Conservation (phyloP, 768 basidiomycete species). For the Termitomyces sp. region DNA sequence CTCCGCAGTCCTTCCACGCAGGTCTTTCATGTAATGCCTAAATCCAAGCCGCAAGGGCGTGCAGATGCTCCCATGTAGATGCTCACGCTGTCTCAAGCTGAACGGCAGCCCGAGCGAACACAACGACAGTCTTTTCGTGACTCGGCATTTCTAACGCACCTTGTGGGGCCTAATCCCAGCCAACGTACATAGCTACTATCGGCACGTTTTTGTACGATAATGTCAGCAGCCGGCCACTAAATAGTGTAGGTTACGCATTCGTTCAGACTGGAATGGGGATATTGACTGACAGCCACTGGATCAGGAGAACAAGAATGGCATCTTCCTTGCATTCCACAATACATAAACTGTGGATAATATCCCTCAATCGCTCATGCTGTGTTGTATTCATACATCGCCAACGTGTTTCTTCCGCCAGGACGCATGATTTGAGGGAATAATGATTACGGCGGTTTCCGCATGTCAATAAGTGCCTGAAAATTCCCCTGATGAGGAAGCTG, state of each 20-base stretch:
- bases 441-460: conserved; percentile 1
- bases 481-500: conserved; percentile 3
- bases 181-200: conserved; percentile 5
- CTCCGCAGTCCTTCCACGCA: background rate
- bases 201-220: conserved; percentile 3
- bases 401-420: conserved; percentile 1
- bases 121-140: background rate
- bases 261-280: background rate
- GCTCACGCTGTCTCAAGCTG: conserved; percentile 9
- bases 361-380: background rate
- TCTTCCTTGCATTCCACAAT: background rate
- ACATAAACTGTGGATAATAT: background rate
- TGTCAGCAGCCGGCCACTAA: background rate
- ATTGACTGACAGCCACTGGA: no score
- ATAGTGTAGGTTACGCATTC: background rate
- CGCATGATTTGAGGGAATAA: conserved; percentile 1
- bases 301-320: background rate
- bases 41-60: background rate
- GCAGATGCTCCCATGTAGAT: background rate
- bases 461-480: conserved; percentile 1
- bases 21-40: background rate
- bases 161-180: conserved; percentile 5
- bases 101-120: background rate
- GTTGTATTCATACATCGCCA: background rate
- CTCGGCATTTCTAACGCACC: background rate